Base-by-base conservation (phyloP, 192 early-diverging fungal genomes). In the Umbelopsis ramanniana region DNA sequence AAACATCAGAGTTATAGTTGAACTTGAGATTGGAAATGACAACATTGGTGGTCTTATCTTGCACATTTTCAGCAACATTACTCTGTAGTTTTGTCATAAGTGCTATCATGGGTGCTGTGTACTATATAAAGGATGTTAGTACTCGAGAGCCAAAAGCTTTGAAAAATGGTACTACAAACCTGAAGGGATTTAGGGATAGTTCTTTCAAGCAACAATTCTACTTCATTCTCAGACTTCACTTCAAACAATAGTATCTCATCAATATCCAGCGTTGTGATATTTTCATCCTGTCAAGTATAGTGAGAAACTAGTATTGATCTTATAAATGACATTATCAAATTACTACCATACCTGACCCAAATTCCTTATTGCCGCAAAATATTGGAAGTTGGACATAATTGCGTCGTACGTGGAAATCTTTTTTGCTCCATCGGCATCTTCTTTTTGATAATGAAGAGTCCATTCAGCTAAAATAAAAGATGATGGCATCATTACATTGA, bases 1-100 rank as follows among this genome's bases (percentile, higher is more conserved):
- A 52, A 17, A 79, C 46, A 63, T 83, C 81, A 9, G 74, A 57
- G 3, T 77, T 72, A 53, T 79, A 81, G n/a, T 76, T 72, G 70
- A 86, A 74, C 8, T 87, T 84, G 6, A 90, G 71, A 9, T 84
- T 85, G 14, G 75, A 71, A 24, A 90, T 73, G 2, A 84, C 81
- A 11, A 93, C 63, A 37, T 82, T 84, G 2, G 86, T 88, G 14
- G 81, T 78, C 45, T 90, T 91, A 43, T 87, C 82, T 71, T 88
- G 86, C 67, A 86, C 81, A 45, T 86, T 84, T 7, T 86, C 21
- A 21, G 81, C 78, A 14, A 81, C 76, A 38, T 88, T 85, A 53
- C 76, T 82, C 0, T 76, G 82, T 0, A 88, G 75, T 33, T 79
- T 60, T 19, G 87, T 86, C 19, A 86, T 82, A 48, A 89, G 52